These are phyloP conservation scores for Plantago ovata DNA, from an alignment of 257 asterid species.

Conservation along the genomic window DNA sequence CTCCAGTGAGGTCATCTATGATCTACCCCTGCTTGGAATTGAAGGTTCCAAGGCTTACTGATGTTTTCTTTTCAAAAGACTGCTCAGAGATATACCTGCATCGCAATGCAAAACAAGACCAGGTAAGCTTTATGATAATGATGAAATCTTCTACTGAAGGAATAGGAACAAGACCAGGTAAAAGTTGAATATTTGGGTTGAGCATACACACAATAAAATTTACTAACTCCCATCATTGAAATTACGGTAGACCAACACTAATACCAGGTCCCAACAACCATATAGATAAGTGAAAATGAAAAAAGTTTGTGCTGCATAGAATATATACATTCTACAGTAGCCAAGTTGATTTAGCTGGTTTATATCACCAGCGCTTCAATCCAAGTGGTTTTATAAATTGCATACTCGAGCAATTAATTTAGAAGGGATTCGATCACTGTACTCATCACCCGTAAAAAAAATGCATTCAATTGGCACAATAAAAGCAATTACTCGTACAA, in stretches of 20 bases:
- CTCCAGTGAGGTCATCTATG: not conserved
- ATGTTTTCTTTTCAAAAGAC: slow-evolving; percentile 29
- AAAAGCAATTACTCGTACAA: too few relatives aligned
- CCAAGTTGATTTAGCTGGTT: slow-evolving; percentile 9
- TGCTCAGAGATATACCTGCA: slow-evolving; percentile 55
- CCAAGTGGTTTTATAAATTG: not conserved
- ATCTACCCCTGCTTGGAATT: not conserved
- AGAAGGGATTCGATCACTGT: too few relatives aligned
- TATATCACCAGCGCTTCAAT: not conserved
- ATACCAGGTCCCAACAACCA: not conserved
- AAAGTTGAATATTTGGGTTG: not conserved
- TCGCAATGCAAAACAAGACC: slow-evolving; percentile 12
- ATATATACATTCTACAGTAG: not conserved
- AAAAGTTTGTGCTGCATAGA: not conserved
- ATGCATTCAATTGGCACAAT: too few relatives aligned
- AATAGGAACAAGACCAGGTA: slow-evolving; percentile 5
- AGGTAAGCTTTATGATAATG: slow-evolving; percentile 10
- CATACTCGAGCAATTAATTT: too few relatives aligned
- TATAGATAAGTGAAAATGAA: not conserved
- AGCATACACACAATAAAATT: not conserved
- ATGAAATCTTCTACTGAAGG: not conserved
- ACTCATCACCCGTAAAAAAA: too few relatives aligned
- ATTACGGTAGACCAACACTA: not conserved
- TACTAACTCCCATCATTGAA: not conserved
- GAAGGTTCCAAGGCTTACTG: slow-evolving; percentile 12